phyloP scores from a whole-genome alignment of 2,329 filamentous ascomycete species.

The Botrytis squamosa region DNA sequence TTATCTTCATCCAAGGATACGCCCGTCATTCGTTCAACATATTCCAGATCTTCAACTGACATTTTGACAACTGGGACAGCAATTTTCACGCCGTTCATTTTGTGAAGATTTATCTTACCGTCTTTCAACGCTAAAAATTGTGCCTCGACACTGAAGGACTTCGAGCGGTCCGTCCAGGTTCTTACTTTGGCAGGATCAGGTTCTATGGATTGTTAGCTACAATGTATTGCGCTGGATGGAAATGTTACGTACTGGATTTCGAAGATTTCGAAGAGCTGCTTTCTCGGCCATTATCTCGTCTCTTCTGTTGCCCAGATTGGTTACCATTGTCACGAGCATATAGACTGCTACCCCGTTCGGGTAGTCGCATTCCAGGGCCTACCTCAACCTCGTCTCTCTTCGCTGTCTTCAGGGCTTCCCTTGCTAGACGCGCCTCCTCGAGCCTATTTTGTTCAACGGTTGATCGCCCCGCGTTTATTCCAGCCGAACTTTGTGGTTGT shows the following conservation, averaged over 20 bases:
- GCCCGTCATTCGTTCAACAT: conserved; percentile 85
- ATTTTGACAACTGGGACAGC: conserved; percentile 94
- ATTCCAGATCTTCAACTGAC: conserved; percentile 92
- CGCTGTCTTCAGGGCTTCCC: conserved; percentile 68
- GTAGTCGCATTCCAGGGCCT: conserved; percentile 73
- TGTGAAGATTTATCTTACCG: conserved; percentile 96
- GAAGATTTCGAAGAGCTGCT: conserved; percentile 54
- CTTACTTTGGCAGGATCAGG: conserved; percentile 81
- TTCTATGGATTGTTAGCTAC: conserved; percentile 51
- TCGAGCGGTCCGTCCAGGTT: conserved; percentile 92
- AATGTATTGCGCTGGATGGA: not conserved
- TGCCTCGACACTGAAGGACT: conserved; percentile 95
- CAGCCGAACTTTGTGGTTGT: conserved; percentile 49
- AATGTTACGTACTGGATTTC: conserved; percentile 67
- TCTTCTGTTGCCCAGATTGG: conserved; percentile 69
- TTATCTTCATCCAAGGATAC: conserved; percentile 89
- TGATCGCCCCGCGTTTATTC: conserved; percentile 61
- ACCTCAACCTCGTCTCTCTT: conserved; percentile 65
- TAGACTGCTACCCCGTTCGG: conserved; percentile 77
- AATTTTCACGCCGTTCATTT: conserved; percentile 97
- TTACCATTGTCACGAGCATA: conserved; percentile 64
- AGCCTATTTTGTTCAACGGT: conserved; percentile 73
- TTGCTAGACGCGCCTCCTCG: conserved; percentile 82
- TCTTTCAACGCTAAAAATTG: conserved; percentile 94
- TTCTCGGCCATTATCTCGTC: conserved; percentile 64